Evolutionary conservation across 495 filamentous ascomycete species (phyloP), one percentile per base, ranked within the genome.

Genomic region (Xylaria acuta): DNA sequence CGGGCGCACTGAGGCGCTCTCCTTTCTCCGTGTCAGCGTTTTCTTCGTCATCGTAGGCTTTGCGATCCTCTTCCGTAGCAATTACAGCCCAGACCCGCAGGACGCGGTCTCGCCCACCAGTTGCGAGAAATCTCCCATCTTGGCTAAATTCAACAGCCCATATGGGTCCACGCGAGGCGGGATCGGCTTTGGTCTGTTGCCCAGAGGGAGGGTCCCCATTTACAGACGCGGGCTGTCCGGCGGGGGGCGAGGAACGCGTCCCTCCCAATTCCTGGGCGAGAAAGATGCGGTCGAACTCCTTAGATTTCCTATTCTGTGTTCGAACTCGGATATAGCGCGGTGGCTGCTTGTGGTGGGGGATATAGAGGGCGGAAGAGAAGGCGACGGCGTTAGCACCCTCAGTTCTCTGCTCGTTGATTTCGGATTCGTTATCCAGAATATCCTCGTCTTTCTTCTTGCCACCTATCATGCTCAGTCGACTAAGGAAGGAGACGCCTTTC

Each of bases 111-210:
- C 94, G 92, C 3, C 96, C 96, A 16, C 90, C 97, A 25, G 94
- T 92, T 16, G 96, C 96, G 12, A 99, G 84, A 80, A 95, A 97
- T 77, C 87, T 93, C 16, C 96, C 96, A 84, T 98, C 96, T 60
- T 92, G 94, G 73, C 94, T 98, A 74, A 98, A 98, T 72, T 93
- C 92, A 74, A 93, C 88, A 5, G 96, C 91, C 96, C 96, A 99
- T 40, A 97, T 89, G 5, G 96, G 94, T 22, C 89, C 85, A 49
- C 84, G 82, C 22, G 79, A 78, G 38, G 79, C 77, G 32, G 74
- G 25, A 41, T 79, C 75, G 40, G 78, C 75, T 53, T 79, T 81
- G 11, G 51, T 40, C 12, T 54, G 51, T 40, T 71, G 80, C 22
- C 64, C 67, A 81, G 49, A 81, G 77, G 71, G 79, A 45, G 80